Evolutionary conservation across 805 yeast genomes (phyloP).

Genomic region (Starmerella scarabaei): DNA sequence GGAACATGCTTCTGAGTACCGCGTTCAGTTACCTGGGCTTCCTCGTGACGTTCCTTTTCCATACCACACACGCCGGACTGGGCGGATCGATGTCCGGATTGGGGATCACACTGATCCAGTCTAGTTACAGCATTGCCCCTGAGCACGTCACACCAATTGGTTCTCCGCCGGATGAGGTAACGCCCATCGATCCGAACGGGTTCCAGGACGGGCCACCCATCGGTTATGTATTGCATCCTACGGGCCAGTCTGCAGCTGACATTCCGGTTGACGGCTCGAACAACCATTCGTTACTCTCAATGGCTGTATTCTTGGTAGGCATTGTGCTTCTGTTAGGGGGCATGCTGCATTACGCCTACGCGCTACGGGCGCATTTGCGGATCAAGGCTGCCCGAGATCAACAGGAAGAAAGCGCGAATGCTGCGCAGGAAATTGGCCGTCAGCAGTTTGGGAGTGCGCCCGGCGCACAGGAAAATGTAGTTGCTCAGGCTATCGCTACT

Average conservation of each 20-base stretch:
- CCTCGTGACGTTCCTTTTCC: constrained; percentile 74
- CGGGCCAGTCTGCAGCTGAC: constrained; percentile 8
- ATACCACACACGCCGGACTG: constrained; percentile 94
- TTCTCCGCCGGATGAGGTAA: constrained; percentile 30
- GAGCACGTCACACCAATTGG: constrained; percentile 24
- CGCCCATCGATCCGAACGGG: constrained; percentile 47
- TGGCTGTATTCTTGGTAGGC: constrained; percentile 56
- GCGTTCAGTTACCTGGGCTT: constrained; percentile 92
- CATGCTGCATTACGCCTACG: constrained; percentile 55
- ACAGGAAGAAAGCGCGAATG: constrained; percentile 5
- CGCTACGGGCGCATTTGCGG: constrained; percentile 60
- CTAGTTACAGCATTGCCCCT: constrained; percentile 49
- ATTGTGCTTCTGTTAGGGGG: constrained; percentile 51
- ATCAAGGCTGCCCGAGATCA: constrained; percentile 29
- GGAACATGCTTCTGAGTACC: constrained; percentile 83
- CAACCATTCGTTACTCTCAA: constrained; percentile 15
- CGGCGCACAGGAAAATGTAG: not conserved
- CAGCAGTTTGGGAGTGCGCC: not conserved
- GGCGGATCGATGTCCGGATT: constrained; percentile 89
- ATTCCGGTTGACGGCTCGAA: constrained; percentile 5
- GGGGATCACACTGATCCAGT: constrained; percentile 67
- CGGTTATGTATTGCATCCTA: constrained; percentile 18
- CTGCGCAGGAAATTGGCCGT: constrained; percentile 7
- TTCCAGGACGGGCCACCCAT: constrained; percentile 31
- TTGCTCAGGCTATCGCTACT: no score